Evolutionary conservation across 331 rosid genomes (phyloP).

Genomic region (Quercus tomentella): DNA sequence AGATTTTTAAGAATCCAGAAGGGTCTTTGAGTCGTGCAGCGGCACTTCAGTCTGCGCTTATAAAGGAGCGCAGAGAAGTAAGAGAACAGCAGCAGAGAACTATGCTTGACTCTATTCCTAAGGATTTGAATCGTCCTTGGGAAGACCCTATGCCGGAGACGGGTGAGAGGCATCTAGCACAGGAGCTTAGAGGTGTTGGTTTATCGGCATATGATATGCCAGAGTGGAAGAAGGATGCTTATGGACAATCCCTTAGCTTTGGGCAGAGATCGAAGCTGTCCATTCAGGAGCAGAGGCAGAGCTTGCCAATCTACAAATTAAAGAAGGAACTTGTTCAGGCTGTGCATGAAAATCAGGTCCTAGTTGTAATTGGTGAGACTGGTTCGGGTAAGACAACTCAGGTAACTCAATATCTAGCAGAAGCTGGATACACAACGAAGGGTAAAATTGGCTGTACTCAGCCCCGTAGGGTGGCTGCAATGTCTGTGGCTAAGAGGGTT

Average conservation of each 20-base stretch:
- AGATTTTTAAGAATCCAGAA: slow-evolving; percentile 90
- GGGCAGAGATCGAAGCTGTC: no score
- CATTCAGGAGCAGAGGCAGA: slow-evolving; percentile 34
- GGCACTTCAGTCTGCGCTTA: slow-evolving; percentile 87
- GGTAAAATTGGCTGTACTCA: slow-evolving; percentile 96
- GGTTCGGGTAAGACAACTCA: slow-evolving; percentile 97
- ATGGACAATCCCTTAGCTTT: slow-evolving; percentile 23
- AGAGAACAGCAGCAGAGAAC: slow-evolving; percentile 84
- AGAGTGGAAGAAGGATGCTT: slow-evolving; percentile 93
- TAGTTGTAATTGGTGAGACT: slow-evolving; percentile 40
- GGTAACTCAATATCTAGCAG: slow-evolving; percentile 91
- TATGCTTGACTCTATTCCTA: slow-evolving; percentile 91
- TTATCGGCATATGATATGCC: slow-evolving; percentile 84
- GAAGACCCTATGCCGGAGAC: slow-evolving; percentile 96
- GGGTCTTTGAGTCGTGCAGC: slow-evolving; percentile 93
- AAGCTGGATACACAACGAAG: slow-evolving; percentile 76
- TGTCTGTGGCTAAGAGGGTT: slow-evolving; percentile 93
- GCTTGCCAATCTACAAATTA: slow-evolving; percentile 72
- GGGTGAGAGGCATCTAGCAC: slow-evolving; percentile 94
- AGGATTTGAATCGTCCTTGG: slow-evolving; percentile 99
- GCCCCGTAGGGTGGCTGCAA: slow-evolving; percentile 95
- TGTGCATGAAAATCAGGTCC: slow-evolving; percentile 6
- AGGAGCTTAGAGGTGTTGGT: slow-evolving; percentile 91
- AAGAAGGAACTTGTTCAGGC: slow-evolving; percentile 78
- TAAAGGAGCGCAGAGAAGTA: slow-evolving; percentile 94